Evolutionary conservation across 768 basidiomycete species (phyloP).

Genomic region (Sarcomyxa edulis): DNA sequence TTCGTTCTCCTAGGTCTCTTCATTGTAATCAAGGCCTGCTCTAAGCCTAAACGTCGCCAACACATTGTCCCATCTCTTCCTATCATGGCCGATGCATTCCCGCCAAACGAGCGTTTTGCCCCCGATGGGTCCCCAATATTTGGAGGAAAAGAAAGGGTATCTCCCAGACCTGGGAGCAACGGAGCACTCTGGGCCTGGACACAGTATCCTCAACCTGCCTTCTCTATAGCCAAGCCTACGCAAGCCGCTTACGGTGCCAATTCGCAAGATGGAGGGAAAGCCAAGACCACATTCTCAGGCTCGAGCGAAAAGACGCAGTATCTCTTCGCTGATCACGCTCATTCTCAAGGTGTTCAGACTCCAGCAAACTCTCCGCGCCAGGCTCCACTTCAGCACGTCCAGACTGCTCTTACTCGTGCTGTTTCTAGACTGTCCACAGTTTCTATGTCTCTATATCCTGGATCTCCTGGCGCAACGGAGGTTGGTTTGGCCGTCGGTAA

Average conservation of each 20-base stretch:
- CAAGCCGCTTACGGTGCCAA: conserved; percentile 8
- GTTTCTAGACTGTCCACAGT: conserved; percentile 33
- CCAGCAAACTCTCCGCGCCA: conserved; percentile 17
- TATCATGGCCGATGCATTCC: conserved; percentile 53
- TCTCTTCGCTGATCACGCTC: conserved; percentile 19
- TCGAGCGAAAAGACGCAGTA: conserved; percentile 8
- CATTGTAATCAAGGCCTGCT: conserved; percentile 41
- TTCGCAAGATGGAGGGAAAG: conserved; percentile 6
- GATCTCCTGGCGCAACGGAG: conserved; percentile 29
- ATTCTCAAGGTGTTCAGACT: conserved; percentile 12
- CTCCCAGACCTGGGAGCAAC: conserved; percentile 37
- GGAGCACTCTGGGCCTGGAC: conserved; percentile 53
- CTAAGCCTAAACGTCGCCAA: conserved; percentile 44
- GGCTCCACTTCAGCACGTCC: conserved; percentile 37
- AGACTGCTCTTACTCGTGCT: conserved; percentile 30
- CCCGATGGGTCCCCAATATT: conserved; percentile 67
- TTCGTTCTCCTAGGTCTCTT: conserved; percentile 43
- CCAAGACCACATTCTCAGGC: not conserved
- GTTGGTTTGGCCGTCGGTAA: conserved; percentile 31
- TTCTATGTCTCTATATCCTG: conserved; percentile 45
- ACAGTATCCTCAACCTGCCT: conserved; percentile 39
- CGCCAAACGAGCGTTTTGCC: conserved; percentile 38
- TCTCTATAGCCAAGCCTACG: conserved; percentile 10
- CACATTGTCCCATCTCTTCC: conserved; percentile 73
- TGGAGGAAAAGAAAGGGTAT: conserved; percentile 64